Conservation (phyloP, 2,329 filamentous ascomycete species). For the Apiospora kogelbergensis region DNA sequence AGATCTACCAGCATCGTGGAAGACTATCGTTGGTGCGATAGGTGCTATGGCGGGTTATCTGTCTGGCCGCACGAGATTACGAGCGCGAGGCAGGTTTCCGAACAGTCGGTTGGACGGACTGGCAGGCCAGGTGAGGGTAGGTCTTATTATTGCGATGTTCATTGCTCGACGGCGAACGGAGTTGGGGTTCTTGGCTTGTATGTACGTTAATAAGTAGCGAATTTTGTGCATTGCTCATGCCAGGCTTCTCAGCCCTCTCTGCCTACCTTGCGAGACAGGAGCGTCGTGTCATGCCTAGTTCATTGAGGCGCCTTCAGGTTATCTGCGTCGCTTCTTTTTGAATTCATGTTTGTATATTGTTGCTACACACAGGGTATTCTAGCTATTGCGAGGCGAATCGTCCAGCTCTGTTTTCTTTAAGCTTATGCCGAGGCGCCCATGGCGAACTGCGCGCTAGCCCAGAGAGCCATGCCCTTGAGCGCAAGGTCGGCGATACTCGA, state of each 20-base stretch:
- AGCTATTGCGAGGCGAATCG: background rate
- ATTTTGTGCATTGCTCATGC: background rate
- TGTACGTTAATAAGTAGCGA: background rate
- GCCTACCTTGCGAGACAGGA: background rate
- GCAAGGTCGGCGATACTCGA: slow-evolving; percentile 35
- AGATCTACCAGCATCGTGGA: background rate
- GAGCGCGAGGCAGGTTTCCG: background rate
- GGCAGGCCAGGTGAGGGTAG: background rate
- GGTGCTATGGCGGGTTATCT: no score
- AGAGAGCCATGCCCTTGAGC: slow-evolving; percentile 45
- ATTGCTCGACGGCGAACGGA: background rate
- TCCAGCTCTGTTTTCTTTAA: background rate
- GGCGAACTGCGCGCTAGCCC: slow-evolving; percentile 39
- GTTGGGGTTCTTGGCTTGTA: background rate
- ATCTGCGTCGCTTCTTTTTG: background rate
- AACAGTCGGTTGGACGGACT: background rate
- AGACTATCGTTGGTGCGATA: background rate
- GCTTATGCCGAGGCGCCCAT: slow-evolving; percentile 25
- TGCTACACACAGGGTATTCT: background rate
- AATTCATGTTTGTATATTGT: background rate
- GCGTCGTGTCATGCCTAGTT: background rate
- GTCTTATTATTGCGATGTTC: background rate
- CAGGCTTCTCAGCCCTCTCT: background rate
- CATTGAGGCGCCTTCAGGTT: background rate
- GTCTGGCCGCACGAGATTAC: background rate